Evolutionary conservation across 495 filamentous ascomycete species (phyloP), one percentile per base, ranked within the genome.

Genomic region (Podospora tetraspora): DNA sequence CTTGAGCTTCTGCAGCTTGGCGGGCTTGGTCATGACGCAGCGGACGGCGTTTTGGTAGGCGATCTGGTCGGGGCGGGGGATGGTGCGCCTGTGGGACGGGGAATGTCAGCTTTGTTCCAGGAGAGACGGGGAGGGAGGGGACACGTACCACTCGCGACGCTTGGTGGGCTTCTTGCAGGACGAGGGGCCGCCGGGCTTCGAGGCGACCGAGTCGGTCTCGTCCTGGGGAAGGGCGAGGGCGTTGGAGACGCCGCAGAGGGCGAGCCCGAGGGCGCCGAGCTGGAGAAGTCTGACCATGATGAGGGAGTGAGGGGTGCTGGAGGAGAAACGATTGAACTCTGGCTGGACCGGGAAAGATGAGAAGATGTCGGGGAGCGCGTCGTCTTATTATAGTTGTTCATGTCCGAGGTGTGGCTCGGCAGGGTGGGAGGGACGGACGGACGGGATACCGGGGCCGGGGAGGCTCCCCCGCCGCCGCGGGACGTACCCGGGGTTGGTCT

Each of bases 41-140:
- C 83, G 75, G 13, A 91, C 84, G 2, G 88, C 86, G 43, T 82
- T 71, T 64, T 86, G 87, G 69, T 88, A 91, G 16, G 76, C 75
- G 24, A 76, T 83, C 68, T 83, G 83, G 71, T 90, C 79, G 0
- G 32, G n/a, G 9, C 68, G 75, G 5, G 72, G 67, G 1, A 88
- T 76, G 3, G 80, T 70, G 58, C 79, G 77, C 84, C 87, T 88
- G 62, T 7, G 57, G 6, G 12, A 0, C 24, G 24, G 9, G 11
- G 3, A 23, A 21, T 13, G 57, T 59, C 8, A 59, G 57, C 9
- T 12, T 25, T 16, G 57, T 22, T 23, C 52, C 1, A 10, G 22
- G 56, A 7, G 8, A 9, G 57, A 11, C 21, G 8, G 21, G 13
- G 9, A 9, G 12, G 19, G 32, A 19, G 1, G 2, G 32, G 25